Evolutionary conservation across 768 basidiomycete genomes (phyloP), one percentile per base, ranked within the genome.

Genomic region (Trametes elegans): DNA sequence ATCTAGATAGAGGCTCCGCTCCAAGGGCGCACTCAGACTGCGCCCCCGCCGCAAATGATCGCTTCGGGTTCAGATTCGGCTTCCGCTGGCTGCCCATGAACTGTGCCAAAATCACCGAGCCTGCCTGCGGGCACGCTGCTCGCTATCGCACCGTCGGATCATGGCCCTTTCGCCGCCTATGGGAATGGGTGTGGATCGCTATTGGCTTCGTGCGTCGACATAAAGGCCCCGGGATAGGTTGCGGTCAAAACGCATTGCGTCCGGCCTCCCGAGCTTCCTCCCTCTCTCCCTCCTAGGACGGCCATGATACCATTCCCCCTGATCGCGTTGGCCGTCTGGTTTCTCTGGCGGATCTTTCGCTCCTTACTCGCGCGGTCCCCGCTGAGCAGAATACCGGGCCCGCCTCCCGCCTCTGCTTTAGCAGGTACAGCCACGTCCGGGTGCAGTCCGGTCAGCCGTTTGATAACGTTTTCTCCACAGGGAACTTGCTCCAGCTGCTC

Each of bases 401-500:
- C 61, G 0, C 49, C 53, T 7, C 18, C 56, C 3, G 36, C 29
- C 3, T 62, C 60, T 2, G 6, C 45, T 19, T 19, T 56, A 13
- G 55, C 53, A 26, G 60, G 60, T 62, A 31, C n/a, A 35, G 23
- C 10, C n/a, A 6, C 6, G 8, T 14, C 8, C 8, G 14, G 31
- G n/a, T 6, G 9, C 45, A 31, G 5, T 29, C 3, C n/a, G 18
- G 13, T 1, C 26, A 7, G 11, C 1, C 4, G 19, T 31, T 7
- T 8, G 7, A 24, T 1, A 29, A 16, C 24, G 13, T 11, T 21
- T 19, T 24, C 14, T 26, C 13, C 18, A 3, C 35, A 62, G 61
- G 61, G 2, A 57, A 62, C 19, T 18, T 62, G 14, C 3, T 11
- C 1, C 61, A 62, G 27, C 26, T 56, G 2, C 10, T 59, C 13